phyloP scores from a whole-genome alignment of 2,329 filamentous ascomycete species.

The Fusarium coicis region DNA sequence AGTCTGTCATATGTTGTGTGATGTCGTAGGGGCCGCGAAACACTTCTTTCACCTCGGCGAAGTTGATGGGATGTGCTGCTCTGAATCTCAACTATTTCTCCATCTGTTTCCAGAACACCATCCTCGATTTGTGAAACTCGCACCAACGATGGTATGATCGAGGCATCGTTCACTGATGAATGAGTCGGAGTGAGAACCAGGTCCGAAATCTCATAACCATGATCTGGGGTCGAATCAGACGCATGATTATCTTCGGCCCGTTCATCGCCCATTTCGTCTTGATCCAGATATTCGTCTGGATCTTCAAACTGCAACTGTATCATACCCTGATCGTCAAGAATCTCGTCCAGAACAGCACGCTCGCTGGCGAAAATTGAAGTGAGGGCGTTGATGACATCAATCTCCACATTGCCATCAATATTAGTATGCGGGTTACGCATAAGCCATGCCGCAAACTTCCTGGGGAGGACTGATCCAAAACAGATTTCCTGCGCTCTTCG shows the following conservation, averaged over 20 bases:
- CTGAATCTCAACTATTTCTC: neutral
- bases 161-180: neutral
- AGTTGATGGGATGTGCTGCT: neutral
- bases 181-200: constrained; percentile 3
- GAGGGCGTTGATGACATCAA: constrained; percentile 8
- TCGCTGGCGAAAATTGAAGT: constrained; percentile 28
- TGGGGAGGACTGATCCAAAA: constrained; percentile 27
- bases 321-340: constrained; percentile 31
- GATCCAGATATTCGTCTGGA: neutral
- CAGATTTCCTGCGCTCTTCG: constrained; percentile 18
- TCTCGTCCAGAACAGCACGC: constrained; percentile 2
- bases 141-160: neutral
- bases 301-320: constrained; percentile 18
- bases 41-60: neutral
- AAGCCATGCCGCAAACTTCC: constrained; percentile 27
- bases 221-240: neutral
- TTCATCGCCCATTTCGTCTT: neutral
- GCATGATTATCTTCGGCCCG: neutral
- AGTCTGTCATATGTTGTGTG: neutral
- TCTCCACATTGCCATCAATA: neutral
- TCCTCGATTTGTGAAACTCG: neutral
- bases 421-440: neutral
- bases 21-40: neutral
- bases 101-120: neutral
- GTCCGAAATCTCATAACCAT: neutral